Percentiles rank a stretch among this genome's conserved stretches.
Conservation (phyloP, 306 rosid genomes). For the Fragaria ananassa region DNA sequence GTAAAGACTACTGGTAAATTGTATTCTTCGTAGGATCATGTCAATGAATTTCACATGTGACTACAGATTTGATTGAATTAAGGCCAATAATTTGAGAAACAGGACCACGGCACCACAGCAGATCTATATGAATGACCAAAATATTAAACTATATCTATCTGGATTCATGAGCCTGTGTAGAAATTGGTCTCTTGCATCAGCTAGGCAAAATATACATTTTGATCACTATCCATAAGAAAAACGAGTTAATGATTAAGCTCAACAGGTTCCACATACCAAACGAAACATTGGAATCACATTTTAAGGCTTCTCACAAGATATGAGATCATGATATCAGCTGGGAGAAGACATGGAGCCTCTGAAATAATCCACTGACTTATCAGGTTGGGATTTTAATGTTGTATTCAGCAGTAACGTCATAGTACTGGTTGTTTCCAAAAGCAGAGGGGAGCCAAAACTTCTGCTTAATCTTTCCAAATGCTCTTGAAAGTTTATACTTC, state of each 20-base stretch:
- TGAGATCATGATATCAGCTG: slow-evolving; percentile 38
- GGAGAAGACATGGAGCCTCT: slow-evolving; percentile 12
- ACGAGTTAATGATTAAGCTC: background rate
- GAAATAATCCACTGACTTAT: slow-evolving; percentile 16
- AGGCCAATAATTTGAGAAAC: background rate
- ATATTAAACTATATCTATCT: background rate
- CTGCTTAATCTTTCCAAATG: slow-evolving; percentile 41
- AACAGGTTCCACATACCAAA: slow-evolving; percentile 9
- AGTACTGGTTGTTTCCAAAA: slow-evolving; percentile 24
- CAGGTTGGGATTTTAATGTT: slow-evolving; percentile 50
- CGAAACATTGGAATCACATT: background rate
- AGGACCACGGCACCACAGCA: background rate
- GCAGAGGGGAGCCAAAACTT: slow-evolving; percentile 44
- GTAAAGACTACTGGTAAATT: slow-evolving; percentile 73
- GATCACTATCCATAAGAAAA: background rate
- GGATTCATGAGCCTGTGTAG: background rate
- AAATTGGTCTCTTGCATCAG: background rate
- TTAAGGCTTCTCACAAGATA: slow-evolving; percentile 61
- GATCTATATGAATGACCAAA: background rate
- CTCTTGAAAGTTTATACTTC: slow-evolving; percentile 37
- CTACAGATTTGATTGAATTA: background rate
- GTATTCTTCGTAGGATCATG: background rate
- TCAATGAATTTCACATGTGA: background rate
- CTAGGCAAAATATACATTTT: slow-evolving; percentile 23
- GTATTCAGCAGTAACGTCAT: slow-evolving; percentile 17